Evolutionary conservation across 2,329 filamentous ascomycete genomes (phyloP), one percentile per base, ranked within the genome.

Genomic region (Escovopsis weberi): DNA sequence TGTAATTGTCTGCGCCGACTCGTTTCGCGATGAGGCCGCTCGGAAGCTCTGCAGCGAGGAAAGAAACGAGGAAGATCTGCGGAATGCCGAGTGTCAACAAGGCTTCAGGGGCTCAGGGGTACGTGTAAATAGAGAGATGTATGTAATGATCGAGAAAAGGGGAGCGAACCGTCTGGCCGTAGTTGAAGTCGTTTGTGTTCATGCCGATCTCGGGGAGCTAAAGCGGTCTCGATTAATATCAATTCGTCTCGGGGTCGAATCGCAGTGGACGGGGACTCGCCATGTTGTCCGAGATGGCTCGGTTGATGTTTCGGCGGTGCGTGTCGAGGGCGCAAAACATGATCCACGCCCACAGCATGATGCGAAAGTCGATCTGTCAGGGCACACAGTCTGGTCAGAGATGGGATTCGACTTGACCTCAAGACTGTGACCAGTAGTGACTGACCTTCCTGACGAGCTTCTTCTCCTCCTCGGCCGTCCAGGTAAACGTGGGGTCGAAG

Each of bases 401-500:
- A 32, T 11, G 2, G 8, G 8, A 9, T 7, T 11, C 28, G 8
- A 32, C 8, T 9, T 3, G 8, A 32, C 4, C 7, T 78, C 73
- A 53, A 72, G 78, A 23, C 72, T 65, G 4, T 19, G 32, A 6
- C 33, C 7, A n/a, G 10, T 26, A 23, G 6, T 12, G 3, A 10
- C 15, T 28, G 52, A 74, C 68, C 59, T 70, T 75, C 38, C 67
- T 58, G 9, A 78, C 64, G 2, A 79, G 55, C 38, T 56, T 65
- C 53, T 63, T 67, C 56, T 80, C 76, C 50, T 80, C 75, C 39
- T 67, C 63, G 10, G 63, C 57, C 2, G 69, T 68, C 75, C 75
- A 80, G 38, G 66, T 60, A 38, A 69, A 73, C 2, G 62, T 53
- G 0, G 74, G 74, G 49, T 80, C 74, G 52, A 70, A 79, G 40